These are phyloP conservation scores for Kuraishia piskuri DNA, from an alignment of 805 yeast species.

Conservation along the genomic window DNA sequence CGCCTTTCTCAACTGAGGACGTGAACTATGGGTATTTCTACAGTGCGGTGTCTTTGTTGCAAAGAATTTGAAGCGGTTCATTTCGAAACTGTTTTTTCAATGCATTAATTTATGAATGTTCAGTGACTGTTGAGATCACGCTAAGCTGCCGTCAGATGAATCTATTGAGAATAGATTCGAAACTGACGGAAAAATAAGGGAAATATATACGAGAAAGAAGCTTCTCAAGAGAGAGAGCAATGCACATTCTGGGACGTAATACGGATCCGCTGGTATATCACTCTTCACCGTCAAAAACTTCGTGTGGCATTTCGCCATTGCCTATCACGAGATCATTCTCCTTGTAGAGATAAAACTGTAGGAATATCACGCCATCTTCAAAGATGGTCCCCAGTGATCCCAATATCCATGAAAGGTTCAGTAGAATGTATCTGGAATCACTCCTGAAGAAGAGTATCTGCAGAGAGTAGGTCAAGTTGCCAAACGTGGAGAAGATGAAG, in stretches of 20 bases:
- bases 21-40: not conserved
- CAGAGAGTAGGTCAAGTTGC: constrained; percentile 67
- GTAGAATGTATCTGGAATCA: constrained; percentile 48
- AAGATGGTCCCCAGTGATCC: constrained; percentile 73
- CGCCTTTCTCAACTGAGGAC: too few species aligned
- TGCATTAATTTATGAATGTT: not conserved
- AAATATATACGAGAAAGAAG: too few species aligned
- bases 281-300: not conserved
- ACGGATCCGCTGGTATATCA: not conserved
- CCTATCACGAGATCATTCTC: constrained; percentile 11
- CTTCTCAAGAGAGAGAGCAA: too few species aligned
- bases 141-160: too few species aligned
- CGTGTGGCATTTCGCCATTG: not conserved
- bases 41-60: not conserved
- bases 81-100: too few species aligned
- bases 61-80: too few species aligned
- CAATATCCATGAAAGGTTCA: constrained; percentile 68
- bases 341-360: constrained; percentile 58
- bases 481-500: constrained; percentile 65
- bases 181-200: too few species aligned
- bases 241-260: too few species aligned
- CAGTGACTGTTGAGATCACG: too few species aligned
- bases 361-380: constrained; percentile 58
- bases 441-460: constrained; percentile 61
- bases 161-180: too few species aligned